Conservation (phyloP, 371 early-diverging fungal species). For the Mucor indicus region DNA sequence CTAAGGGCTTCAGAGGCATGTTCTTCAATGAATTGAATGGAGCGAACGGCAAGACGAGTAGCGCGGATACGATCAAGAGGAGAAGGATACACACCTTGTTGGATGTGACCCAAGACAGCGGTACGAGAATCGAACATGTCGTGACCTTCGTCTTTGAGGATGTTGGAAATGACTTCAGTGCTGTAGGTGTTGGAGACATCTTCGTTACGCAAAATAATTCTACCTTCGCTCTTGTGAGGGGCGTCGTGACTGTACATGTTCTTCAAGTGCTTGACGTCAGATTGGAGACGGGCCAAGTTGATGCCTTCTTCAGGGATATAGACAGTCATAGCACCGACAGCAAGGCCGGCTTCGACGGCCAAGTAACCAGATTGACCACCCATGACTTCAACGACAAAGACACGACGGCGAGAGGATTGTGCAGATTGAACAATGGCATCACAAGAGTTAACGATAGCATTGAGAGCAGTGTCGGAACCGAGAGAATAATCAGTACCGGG, state of each 20-base stretch:
- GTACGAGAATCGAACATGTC: slow-evolving; percentile 91
- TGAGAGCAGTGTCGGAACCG: slow-evolving; percentile 97
- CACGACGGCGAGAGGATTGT: slow-evolving; percentile 85
- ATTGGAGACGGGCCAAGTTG: slow-evolving; percentile 71
- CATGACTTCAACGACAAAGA: slow-evolving; percentile 98
- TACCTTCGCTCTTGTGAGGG: slow-evolving; percentile 72
- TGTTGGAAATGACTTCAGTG: slow-evolving; percentile 85
- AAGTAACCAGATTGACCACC: slow-evolving; percentile 97
- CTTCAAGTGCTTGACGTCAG: slow-evolving; percentile 82
- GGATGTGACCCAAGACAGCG: slow-evolving; percentile 94
- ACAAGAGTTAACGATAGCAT: slow-evolving; percentile 91
- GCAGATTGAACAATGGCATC: slow-evolving; percentile 95
- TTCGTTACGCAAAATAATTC: slow-evolving; percentile 84
- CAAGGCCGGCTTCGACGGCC: slow-evolving; percentile 89
- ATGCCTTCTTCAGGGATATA: slow-evolving; percentile 97
- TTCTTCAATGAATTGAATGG: slow-evolving; percentile 58
- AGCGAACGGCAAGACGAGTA: slow-evolving; percentile 76
- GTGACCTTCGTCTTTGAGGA: slow-evolving; percentile 93
- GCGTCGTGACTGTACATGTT: slow-evolving; percentile 73
- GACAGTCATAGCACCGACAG: slow-evolving; percentile 88
- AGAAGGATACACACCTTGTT: slow-evolving; percentile 95
- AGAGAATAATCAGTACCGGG: slow-evolving; percentile 97
- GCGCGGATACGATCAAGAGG: slow-evolving; percentile 97
- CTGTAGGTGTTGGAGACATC: slow-evolving; percentile 82
- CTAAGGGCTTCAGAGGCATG: slow-evolving; percentile 34